Evolutionary conservation across 2,329 filamentous ascomycete species (phyloP).

Genomic region (Calonectria pseudoreteaudii): DNA sequence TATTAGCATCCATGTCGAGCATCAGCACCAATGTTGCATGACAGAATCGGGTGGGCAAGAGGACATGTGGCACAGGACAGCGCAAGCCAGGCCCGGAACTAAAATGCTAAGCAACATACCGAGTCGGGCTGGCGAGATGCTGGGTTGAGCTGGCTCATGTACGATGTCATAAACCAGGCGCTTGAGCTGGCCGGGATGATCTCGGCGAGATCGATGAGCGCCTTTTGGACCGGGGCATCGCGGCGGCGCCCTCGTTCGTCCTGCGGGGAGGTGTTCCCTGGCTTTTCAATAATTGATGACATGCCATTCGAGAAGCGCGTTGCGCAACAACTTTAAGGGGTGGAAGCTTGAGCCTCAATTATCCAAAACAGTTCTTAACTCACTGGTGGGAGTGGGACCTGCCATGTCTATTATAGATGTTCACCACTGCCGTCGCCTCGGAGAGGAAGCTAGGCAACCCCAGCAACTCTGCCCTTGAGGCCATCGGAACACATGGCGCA

Average conservation of each 20-base stretch:
- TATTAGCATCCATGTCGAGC: slow-evolving; percentile 31
- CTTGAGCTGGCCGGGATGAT: slow-evolving; percentile 37
- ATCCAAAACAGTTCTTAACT: not conserved
- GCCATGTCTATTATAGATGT: slow-evolving; percentile 15
- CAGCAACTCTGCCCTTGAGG: not conserved
- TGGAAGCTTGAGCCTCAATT: slow-evolving; percentile 18
- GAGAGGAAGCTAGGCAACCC: not conserved
- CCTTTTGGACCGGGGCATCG: slow-evolving; percentile 25
- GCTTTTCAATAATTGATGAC: slow-evolving; percentile 24
- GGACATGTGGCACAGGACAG: not conserved
- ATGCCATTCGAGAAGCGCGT: slow-evolving; percentile 31
- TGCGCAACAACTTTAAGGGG: not conserved
- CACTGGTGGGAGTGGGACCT: not conserved
- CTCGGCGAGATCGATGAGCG: slow-evolving; percentile 33
- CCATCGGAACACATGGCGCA: not conserved
- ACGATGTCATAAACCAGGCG: slow-evolving; percentile 36
- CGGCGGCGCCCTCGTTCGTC: slow-evolving; percentile 18
- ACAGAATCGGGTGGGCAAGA: not conserved
- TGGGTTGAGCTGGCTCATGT: slow-evolving; percentile 33
- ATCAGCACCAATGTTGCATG: slow-evolving; percentile 22
- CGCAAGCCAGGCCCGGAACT: not conserved
- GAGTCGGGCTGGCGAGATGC: slow-evolving; percentile 20
- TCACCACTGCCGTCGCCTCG: not conserved
- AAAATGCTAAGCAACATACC: slow-evolving; percentile 31
- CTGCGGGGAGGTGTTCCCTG: slow-evolving; percentile 4